These are phyloP conservation scores for Rhypophila decipiens DNA, from an alignment of 495 filamentous ascomycete species.

Conservation along the genomic window DNA sequence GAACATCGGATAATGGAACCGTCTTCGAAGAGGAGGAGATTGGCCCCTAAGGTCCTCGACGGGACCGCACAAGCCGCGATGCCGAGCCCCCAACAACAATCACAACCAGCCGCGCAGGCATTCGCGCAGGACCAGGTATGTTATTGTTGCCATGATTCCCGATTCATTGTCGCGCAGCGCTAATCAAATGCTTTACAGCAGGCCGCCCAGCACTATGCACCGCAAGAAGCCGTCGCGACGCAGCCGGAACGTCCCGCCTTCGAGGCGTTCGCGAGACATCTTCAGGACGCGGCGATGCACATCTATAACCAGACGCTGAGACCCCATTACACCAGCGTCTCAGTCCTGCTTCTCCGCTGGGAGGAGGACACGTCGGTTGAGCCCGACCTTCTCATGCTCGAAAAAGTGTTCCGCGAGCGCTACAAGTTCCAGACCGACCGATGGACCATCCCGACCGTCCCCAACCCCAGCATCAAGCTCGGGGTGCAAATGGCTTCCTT, in stretches of 20 bases:
- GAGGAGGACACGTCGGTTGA: conserved; percentile 47
- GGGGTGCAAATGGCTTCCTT: conserved; percentile 44
- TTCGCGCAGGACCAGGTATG: conserved; percentile 25
- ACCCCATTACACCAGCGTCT: conserved; percentile 43
- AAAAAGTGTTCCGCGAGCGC: conserved; percentile 45
- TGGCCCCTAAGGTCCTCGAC: conserved; percentile 32
- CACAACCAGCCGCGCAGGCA: conserved; percentile 15
- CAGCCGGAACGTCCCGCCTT: conserved; percentile 45
- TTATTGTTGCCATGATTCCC: conserved; percentile 1
- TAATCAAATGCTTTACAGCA: conserved; percentile 12
- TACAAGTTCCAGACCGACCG: conserved; percentile 48
- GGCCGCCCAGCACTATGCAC: conserved; percentile 16
- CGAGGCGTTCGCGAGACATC: conserved; percentile 51
- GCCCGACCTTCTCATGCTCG: conserved; percentile 38
- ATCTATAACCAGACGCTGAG: conserved; percentile 47
- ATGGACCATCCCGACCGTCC: conserved; percentile 45
- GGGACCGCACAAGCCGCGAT: conserved; percentile 10
- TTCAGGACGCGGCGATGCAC: conserved; percentile 52
- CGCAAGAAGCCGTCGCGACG: conserved; percentile 15
- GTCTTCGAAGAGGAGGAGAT: conserved; percentile 29
- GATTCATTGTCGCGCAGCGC: too few relatives aligned
- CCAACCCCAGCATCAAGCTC: conserved; percentile 48
- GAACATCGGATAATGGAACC: conserved; percentile 23
- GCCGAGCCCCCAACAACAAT: conserved; percentile 15
- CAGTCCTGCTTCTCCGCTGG: conserved; percentile 49